Conservation (phyloP, 768 basidiomycete species). For the Clavulina sp. region DNA sequence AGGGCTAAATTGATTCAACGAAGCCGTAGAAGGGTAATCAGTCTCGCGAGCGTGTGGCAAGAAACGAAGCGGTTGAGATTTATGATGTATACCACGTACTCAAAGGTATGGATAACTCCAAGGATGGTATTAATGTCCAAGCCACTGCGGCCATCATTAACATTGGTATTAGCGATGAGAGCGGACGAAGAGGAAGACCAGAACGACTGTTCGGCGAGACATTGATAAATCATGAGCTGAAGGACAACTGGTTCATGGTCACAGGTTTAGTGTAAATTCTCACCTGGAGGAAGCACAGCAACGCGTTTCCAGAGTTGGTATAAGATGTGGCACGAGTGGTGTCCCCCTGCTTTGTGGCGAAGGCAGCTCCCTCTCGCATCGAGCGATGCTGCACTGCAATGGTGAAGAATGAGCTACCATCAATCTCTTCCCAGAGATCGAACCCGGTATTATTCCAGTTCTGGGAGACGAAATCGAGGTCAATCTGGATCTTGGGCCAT, state of each 20-base stretch:
- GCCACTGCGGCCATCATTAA: constrained; percentile 41
- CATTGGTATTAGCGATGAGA: constrained; percentile 58
- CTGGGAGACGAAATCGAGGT: constrained; percentile 53
- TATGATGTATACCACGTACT: not conserved
- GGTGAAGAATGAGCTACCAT: constrained; percentile 65
- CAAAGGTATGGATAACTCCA: constrained; percentile 45
- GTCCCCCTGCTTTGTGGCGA: constrained; percentile 43
- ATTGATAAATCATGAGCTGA: not conserved
- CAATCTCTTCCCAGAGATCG: constrained; percentile 17
- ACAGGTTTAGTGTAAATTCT: not conserved
- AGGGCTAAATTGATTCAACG: constrained; percentile 24
- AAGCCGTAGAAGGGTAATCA: no score
- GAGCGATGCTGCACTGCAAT: constrained; percentile 61
- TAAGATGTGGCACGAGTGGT: constrained; percentile 27
- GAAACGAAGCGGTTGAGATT: not conserved
- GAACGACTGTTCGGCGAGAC: constrained; percentile 32
- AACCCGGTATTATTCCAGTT: constrained; percentile 39
- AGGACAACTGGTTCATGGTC: no score
- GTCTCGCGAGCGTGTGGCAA: no score
- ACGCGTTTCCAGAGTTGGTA: constrained; percentile 36
- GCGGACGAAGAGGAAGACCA: constrained; percentile 49
- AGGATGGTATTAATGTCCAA: constrained; percentile 58
- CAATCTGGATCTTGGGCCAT: constrained; percentile 57
- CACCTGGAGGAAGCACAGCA: constrained; percentile 64
- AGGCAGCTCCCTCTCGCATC: constrained; percentile 44